Conservation (phyloP, 495 filamentous ascomycete species). For the Penicillium malachiteum region DNA sequence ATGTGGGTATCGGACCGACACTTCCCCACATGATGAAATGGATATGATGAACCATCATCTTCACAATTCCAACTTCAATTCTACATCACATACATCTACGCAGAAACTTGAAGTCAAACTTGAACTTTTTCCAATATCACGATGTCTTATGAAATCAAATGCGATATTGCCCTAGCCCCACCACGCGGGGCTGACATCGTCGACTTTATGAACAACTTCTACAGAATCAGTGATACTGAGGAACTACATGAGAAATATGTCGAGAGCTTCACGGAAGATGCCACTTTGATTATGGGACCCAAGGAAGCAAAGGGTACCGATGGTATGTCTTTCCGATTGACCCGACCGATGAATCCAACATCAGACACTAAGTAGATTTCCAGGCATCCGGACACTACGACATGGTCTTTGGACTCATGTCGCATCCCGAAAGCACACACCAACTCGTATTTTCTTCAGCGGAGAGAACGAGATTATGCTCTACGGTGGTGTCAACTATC, state of each 20-base stretch:
- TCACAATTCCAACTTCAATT: no score
- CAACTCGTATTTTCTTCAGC: conserved; percentile 52
- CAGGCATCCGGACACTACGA: conserved; percentile 56
- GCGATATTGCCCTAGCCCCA: conserved; percentile 30
- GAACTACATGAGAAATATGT: conserved; percentile 56
- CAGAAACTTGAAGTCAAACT: no score
- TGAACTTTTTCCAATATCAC: not conserved
- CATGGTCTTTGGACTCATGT: conserved; percentile 59
- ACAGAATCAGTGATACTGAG: conserved; percentile 56
- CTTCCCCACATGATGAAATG: no score
- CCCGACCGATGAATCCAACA: not conserved
- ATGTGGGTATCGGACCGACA: no score
- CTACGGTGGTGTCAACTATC: conserved; percentile 57
- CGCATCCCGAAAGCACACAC: conserved; percentile 47
- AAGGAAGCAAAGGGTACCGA: conserved; percentile 48
- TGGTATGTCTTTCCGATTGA: conserved; percentile 36
- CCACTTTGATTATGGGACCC: conserved; percentile 56
- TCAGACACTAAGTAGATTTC: not conserved
- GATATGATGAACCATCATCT: no score
- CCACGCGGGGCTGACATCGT: conserved; percentile 33
- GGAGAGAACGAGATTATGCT: conserved; percentile 60
- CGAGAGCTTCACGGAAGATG: conserved; percentile 53
- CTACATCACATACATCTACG: no score
- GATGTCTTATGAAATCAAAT: conserved; percentile 33
- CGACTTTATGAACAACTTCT: conserved; percentile 58